Conservation (phyloP, 2,329 filamentous ascomycete genomes). For the Xylariaceae sp. region DNA sequence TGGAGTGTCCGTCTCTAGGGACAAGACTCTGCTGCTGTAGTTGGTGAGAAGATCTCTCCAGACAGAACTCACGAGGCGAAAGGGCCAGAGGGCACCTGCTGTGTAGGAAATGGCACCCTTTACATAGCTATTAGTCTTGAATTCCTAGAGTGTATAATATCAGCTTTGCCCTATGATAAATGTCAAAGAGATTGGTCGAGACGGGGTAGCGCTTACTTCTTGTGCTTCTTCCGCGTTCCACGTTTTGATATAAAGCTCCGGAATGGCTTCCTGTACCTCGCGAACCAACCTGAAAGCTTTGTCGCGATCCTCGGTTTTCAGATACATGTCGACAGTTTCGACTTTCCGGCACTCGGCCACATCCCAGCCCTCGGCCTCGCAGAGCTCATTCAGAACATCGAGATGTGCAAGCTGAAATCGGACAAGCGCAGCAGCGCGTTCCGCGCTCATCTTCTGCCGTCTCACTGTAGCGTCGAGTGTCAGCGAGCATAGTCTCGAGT, state of each 20-base stretch:
- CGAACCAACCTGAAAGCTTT: constrained; percentile 29
- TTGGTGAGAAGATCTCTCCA: constrained; percentile 38
- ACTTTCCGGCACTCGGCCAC: constrained; percentile 40
- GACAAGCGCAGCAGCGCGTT: constrained; percentile 36
- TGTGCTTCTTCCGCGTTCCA: constrained; percentile 33
- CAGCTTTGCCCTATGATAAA: not conserved
- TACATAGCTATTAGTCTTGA: constrained; percentile 32
- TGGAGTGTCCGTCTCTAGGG: constrained; percentile 14
- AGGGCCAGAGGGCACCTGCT: constrained; percentile 48
- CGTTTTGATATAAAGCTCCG: constrained; percentile 34
- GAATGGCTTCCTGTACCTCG: constrained; percentile 33
- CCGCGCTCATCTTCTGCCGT: constrained; percentile 24
- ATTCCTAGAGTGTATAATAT: constrained; percentile 25
- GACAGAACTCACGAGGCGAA: constrained; percentile 41
- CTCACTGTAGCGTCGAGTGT: constrained; percentile 29
- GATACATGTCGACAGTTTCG: constrained; percentile 42
- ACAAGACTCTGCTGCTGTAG: constrained; percentile 13
- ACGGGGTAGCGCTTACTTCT: constrained; percentile 19
- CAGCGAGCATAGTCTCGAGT: too few species aligned
- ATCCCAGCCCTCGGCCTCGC: constrained; percentile 28
- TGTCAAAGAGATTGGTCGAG: not conserved
- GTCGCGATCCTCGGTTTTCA: constrained; percentile 34
- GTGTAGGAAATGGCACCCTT: constrained; percentile 39
- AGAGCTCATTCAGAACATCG: constrained; percentile 35
- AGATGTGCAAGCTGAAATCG: constrained; percentile 42